Base-by-base conservation (phyloP, 1,284 basidiomycete species). In the Malassezia cuniculi region DNA sequence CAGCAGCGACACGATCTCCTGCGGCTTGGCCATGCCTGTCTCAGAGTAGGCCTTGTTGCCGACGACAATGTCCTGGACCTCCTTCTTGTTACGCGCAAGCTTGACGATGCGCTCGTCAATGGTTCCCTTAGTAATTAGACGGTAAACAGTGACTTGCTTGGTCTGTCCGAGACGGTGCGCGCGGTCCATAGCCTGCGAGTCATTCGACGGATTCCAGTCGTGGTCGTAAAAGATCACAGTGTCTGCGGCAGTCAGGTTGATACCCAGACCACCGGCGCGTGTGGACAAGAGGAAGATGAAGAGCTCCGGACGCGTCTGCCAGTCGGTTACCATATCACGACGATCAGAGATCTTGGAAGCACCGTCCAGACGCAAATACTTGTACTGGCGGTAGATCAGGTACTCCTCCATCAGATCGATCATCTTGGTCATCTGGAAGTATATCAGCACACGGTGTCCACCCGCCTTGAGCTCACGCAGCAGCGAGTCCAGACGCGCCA, bases 381-480 rank as follows among this genome's bases (percentile, higher is more conserved):
- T 94, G 76, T 93, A 90, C 69, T 95, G 90, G 6, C 90, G 78
- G 71, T 85, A 94, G 54, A 94, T 87, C 40, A 99, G 74, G 69
- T 95, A 99, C 68, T 99, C 93, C 68, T 97, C 93, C 79, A 97
- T 90, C 45, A 99, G 73, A 67, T 97, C 90, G 79, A 97, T 95
- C 93, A 97, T 97, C 51, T 81, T 78, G 17, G 93, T 97, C 93
- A 99, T 97, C 70, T 99, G 93, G 80, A 95, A 97, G 72, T 97
- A 99, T 36, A 99, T 76, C 54, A 99, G 71, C 16, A 94, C 87
- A 33, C 89, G 80, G 70, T 99, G 93, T 40, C 89, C 89, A 8
- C 80, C 82, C 22, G 78, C 75, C 71, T 95, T 97, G 48, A 99
- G 78, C 62, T 94, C 84, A 48, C 86, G 82, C 8, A 99, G 73